phyloP scores from a whole-genome alignment of 2,329 filamentous ascomycete genomes.

The Pseudogymnoascus sp. region DNA sequence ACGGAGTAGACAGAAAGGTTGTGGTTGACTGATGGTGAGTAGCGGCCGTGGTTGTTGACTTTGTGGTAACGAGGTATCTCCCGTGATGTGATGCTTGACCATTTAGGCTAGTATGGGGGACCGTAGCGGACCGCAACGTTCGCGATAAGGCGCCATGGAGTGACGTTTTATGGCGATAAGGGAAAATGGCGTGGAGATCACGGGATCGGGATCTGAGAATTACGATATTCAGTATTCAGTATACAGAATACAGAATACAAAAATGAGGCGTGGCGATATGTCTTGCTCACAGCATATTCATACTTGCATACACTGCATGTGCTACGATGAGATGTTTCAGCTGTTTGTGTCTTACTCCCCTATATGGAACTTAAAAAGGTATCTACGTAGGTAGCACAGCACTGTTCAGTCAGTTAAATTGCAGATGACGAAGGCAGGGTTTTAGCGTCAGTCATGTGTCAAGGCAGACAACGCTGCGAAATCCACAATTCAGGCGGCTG shows the following conservation, averaged over 20 bases:
- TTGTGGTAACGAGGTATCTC: conserved; percentile 6
- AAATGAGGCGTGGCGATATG: background rate
- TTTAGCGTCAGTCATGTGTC: background rate
- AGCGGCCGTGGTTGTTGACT: background rate
- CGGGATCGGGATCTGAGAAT: background rate
- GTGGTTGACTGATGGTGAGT: conserved; percentile 3
- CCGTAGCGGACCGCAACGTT: conserved; percentile 3
- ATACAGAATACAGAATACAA: background rate
- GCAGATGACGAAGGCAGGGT: background rate
- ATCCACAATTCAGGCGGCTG: conserved; percentile 1
- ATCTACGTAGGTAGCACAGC: background rate
- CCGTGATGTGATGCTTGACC: conserved; percentile 3
- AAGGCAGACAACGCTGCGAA: background rate
- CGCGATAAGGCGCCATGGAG: conserved; percentile 5
- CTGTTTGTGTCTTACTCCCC: background rate
- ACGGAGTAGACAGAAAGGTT: conserved; percentile 1
- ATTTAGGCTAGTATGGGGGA: background rate
- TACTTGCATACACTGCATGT: background rate
- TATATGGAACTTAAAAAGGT: background rate
- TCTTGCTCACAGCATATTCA: background rate
- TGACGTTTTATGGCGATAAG: conserved; percentile 7
- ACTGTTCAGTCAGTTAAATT: background rate
- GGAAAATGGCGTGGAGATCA: background rate
- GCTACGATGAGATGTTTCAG: background rate
- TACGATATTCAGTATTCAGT: background rate